Percentiles rank a stretch among this genome's conserved stretches.
phyloP scores from a whole-genome alignment of 164 flowering plant species.

The Buxus sempervirens region DNA sequence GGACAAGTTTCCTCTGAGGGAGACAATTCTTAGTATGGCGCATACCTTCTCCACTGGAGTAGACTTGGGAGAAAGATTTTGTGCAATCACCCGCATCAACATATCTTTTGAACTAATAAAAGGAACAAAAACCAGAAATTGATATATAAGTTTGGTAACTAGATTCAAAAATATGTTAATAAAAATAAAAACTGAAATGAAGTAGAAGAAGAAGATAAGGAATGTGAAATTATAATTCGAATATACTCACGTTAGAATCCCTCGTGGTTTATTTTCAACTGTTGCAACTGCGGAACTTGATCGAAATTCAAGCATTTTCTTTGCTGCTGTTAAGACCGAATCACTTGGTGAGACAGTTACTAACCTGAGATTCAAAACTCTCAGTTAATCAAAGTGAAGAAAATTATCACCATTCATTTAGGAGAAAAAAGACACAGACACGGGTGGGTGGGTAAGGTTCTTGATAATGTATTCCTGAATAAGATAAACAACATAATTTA shows the following conservation, averaged over 20 bases:
- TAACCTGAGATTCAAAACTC: slow-evolving; percentile 43
- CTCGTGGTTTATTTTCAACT: slow-evolving; percentile 74
- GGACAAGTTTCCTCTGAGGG: not conserved
- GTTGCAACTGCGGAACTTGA: slow-evolving; percentile 68
- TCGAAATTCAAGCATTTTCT: slow-evolving; percentile 81
- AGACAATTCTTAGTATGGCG: not conserved
- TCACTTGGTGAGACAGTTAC: slow-evolving; percentile 76
- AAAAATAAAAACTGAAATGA: no score
- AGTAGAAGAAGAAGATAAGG: not conserved
- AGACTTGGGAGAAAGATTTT: slow-evolving; percentile 70
- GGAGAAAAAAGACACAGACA: no score
- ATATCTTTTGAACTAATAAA: slow-evolving; percentile 81
- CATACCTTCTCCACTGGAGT: slow-evolving; percentile 85
- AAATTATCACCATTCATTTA: not conserved
- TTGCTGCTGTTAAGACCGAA: slow-evolving; percentile 67
- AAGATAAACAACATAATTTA: slow-evolving; percentile 7
- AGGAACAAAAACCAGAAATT: not conserved
- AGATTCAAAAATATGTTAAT: no score
- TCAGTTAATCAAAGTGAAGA: slow-evolving; percentile 12
- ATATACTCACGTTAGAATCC: slow-evolving; percentile 85
- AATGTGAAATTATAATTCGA: not conserved
- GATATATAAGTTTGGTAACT: not conserved
- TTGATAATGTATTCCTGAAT: not conserved
- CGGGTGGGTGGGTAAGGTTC: no score
- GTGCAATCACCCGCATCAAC: slow-evolving; percentile 90